Evolutionary conservation across 495 filamentous ascomycete genomes (phyloP), one percentile per base, ranked within the genome.

Genomic region (Hyaloscypha hepaticicola): DNA sequence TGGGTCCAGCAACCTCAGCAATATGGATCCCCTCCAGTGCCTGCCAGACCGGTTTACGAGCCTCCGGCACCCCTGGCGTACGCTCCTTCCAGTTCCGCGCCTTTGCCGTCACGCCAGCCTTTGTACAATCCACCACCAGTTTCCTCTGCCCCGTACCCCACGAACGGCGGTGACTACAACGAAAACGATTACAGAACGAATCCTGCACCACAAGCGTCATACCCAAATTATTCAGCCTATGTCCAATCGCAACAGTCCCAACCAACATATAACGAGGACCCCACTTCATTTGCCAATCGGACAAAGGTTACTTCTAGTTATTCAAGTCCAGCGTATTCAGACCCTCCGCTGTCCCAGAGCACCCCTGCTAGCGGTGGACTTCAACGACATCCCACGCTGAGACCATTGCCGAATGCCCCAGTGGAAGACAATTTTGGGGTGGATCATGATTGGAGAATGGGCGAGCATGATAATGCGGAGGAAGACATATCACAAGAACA

Each of bases 341-440:
- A 59, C 0, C 49, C 62, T 14, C 45, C 61, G 14, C 60, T 63
- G 3, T 29, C 55, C 4, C 65, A 61, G 22, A 77, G 74, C 2
- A 73, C 73, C n/a, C 53, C 76, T 8, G 24, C 29, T 24, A 48
- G 11, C 6, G 55, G 75, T 27, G 73, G 77, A 25, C 64, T 84
- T 14, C 72, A 75, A 59, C 74, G 83, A 61, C 83, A 85, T 61
- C 83, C 83, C 3, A 85, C 83, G 0, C 81, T 83, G 65, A 76
- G 80, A 31, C 83, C 83, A 41, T 75, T 85, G 24, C 83, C 83
- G 26, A 82, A 70, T 60, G 79, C 81, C 7, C 83, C 83, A 3
- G 75, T 79, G 60, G 78, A 80, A 9, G 67, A 66, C 9, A 72
- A 80, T 45, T 45, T 73, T 33, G 69, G 70, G 1, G 79, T 78